phyloP scores from a whole-genome alignment of 2,329 filamentous ascomycete species.

The Zasmidium cellare region DNA sequence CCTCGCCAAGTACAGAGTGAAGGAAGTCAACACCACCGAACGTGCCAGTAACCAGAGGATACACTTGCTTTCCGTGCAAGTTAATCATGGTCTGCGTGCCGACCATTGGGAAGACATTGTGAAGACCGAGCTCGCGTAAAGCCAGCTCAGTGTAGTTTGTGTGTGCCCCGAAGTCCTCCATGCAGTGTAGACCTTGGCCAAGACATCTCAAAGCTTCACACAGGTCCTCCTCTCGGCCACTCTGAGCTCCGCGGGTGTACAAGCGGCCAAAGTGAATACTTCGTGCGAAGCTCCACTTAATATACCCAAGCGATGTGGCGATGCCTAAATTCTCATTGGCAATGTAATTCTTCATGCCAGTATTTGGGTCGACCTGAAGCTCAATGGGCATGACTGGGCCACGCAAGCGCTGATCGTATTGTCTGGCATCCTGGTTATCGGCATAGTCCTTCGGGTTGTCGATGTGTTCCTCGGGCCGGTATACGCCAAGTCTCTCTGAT shows the following conservation, averaged over 20 bases:
- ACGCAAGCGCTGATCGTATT: slow-evolving; percentile 78
- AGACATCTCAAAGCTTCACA: slow-evolving; percentile 52
- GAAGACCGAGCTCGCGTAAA: slow-evolving; percentile 52
- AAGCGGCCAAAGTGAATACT: slow-evolving; percentile 50
- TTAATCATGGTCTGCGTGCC: slow-evolving; percentile 48
- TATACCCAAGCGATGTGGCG: slow-evolving; percentile 81
- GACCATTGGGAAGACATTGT: slow-evolving; percentile 54
- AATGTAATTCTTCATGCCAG: slow-evolving; percentile 99
- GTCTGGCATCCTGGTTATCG: slow-evolving; percentile 80
- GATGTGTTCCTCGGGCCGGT: slow-evolving; percentile 80
- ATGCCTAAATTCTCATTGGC: slow-evolving; percentile 83
- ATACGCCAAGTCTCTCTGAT: slow-evolving; percentile 73
- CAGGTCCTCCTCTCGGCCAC: slow-evolving; percentile 47
- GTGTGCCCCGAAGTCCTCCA: slow-evolving; percentile 57
- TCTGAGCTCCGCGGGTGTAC: slow-evolving; percentile 46
- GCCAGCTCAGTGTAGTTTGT: slow-evolving; percentile 58
- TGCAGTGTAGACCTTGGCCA: slow-evolving; percentile 54
- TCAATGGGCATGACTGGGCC: slow-evolving; percentile 64
- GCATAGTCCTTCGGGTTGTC: slow-evolving; percentile 82
- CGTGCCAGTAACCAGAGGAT: slow-evolving; percentile 55
- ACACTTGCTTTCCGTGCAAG: slow-evolving; percentile 49
- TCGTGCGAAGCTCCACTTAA: slow-evolving; percentile 45
- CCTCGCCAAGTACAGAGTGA: slow-evolving; percentile 52
- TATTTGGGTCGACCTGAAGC: slow-evolving; percentile 50
- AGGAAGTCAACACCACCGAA: slow-evolving; percentile 54